Base-by-base conservation (phyloP, 2,329 filamentous ascomycete species). In the Dactylellina haptotyla region DNA sequence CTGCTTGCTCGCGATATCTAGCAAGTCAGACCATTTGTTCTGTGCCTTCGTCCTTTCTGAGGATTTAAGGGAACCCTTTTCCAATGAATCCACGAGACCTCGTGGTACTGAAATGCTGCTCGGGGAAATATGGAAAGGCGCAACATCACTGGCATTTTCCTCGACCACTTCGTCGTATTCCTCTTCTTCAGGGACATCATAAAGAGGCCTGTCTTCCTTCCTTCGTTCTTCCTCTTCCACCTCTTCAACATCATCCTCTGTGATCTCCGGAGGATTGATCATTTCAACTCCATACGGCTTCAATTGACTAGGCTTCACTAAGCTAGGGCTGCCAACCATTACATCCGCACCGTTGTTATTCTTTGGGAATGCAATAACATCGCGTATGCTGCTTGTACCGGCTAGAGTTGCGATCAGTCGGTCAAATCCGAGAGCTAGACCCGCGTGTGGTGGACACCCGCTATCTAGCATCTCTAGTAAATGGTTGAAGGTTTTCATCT, bases 311-410 rank as follows among this genome's bases (percentile, higher is more conserved):
- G 87, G 82, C 0, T 85, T 90, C 75, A 96, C 84, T 75, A 80
- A 80, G 56, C 88, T 88, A 0, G 95, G 95, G 75, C 91, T 91
- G 77, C 87, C 88, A 1, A 96, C 92, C 81, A 96, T 86, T 65
- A 88, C 81, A 82, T 99, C 95, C 79, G 96, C 91, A 0, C 95
- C 93, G 80, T 89, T 93, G 74, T 92, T 93, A 75, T 88, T 93
- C 84, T 99, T 99, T 0, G 95, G 96, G 79, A 99, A 99, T 0
- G 93, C 93, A 81, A 99, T 97, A 1, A 99, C 94, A 82, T 99
- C 94, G 71, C 91, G 85, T 2, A 99, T 90, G 1, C 90, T 93
- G 9, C 90, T 85, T 30, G 86, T 89, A 1, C 89, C 90, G 20
- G 90, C 86, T 84, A 99, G 86, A 0, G 97, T 83, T 0, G 94